These are phyloP conservation scores for Calonectria leucothoes DNA, from an alignment of 2,329 filamentous ascomycete genomes.

Conservation along the genomic window DNA sequence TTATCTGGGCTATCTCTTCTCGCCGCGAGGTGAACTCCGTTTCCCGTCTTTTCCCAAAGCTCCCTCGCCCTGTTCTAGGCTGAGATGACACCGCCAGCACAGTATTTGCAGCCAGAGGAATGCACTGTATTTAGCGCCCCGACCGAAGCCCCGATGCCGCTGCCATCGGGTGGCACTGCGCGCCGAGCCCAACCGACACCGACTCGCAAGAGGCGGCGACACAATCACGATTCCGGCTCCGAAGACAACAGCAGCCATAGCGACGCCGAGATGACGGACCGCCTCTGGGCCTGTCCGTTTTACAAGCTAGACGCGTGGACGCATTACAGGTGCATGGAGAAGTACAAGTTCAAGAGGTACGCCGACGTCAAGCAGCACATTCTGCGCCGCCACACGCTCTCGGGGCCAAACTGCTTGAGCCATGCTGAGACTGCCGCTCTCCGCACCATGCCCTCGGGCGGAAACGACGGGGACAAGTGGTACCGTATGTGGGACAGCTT, in stretches of 20 bases:
- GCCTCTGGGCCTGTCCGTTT: background rate
- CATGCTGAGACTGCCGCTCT: background rate
- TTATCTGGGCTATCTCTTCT: too few relatives aligned
- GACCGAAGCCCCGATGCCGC: background rate
- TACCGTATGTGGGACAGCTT: background rate
- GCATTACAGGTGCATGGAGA: background rate
- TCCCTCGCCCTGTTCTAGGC: too few relatives aligned
- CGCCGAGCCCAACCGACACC: background rate
- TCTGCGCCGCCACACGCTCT: background rate
- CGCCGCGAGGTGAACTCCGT: too few relatives aligned
- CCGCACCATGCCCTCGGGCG: background rate
- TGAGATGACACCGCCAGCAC: too few relatives aligned
- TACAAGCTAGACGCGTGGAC: background rate
- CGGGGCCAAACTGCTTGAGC: background rate
- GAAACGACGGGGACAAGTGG: background rate
- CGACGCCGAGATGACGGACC: background rate
- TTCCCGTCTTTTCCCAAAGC: too few relatives aligned
- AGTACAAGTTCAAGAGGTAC: background rate
- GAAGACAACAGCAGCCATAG: background rate
- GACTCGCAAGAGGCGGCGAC: background rate
- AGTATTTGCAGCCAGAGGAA: background rate
- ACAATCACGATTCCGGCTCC: background rate
- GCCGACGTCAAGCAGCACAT: background rate
- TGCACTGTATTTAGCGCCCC: background rate
- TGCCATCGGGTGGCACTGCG: background rate